These are phyloP conservation scores for Neurospora sp. DNA, from an alignment of 495 filamentous ascomycete genomes.

Conservation along the genomic window DNA sequence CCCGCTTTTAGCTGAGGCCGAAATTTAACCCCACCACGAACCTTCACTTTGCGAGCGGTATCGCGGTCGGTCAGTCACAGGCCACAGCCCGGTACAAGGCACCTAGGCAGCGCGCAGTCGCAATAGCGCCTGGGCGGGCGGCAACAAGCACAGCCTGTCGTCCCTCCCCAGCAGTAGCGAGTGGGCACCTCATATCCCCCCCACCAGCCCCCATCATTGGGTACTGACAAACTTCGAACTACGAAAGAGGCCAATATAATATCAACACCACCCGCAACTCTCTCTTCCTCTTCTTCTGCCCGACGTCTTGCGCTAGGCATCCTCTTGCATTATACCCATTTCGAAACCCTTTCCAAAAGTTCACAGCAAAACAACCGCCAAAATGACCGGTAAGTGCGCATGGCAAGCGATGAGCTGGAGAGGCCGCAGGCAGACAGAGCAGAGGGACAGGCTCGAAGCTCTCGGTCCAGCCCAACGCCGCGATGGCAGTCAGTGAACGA, in stretches of 20 bases:
- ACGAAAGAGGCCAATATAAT: background rate
- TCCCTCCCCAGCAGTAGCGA: background rate
- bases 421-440: background rate
- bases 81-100: background rate
- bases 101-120: background rate
- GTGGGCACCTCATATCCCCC: background rate
- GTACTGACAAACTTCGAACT: conserved; percentile 16
- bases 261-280: background rate
- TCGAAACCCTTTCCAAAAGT: background rate
- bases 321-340: background rate
- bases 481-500: background rate
- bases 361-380: conserved; percentile 4
- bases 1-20: conserved; percentile 11
- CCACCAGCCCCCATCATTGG: conserved; percentile 7
- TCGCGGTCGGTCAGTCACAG: background rate
- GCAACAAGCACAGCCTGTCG: background rate
- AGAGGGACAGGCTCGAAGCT: background rate
- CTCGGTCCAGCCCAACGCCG: background rate
- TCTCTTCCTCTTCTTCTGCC: background rate
- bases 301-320: background rate
- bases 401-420: background rate
- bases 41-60: conserved; percentile 1
- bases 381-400: conserved; percentile 1
- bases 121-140: background rate
- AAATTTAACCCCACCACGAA: conserved; percentile 14